A percentile compares a stretch with the other conserved stretches of the same genome.
phyloP scores from a whole-genome alignment of 257 asterid genomes.

The Coffea eugenioides region DNA sequence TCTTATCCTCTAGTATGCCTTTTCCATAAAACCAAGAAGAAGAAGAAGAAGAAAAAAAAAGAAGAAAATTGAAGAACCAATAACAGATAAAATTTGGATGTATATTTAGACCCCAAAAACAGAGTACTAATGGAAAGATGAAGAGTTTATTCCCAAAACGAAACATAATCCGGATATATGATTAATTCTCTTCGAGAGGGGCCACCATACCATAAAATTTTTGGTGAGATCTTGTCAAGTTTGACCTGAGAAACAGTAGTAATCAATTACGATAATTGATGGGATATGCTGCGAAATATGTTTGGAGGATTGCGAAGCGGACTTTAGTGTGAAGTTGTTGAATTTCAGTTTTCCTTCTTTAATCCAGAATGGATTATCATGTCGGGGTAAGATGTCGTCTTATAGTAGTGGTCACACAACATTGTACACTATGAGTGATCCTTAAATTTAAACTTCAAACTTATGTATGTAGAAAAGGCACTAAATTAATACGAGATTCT shows the following conservation, averaged over 20 bases:
- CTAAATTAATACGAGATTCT: no score
- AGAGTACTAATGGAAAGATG: no score
- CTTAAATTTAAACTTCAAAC: no score
- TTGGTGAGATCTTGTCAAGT: conserved; percentile 1
- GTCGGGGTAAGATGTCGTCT: neutral
- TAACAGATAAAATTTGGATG: neutral
- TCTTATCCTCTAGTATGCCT: no score
- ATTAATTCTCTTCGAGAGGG: neutral
- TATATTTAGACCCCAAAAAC: no score
- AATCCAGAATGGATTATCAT: neutral
- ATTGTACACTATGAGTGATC: no score
- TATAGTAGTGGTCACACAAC: no score
- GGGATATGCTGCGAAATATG: neutral
- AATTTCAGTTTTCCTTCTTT: neutral
- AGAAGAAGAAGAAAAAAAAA: neutral
- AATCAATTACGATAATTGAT: neutral
- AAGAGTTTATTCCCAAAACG: no score
- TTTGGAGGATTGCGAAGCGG: neutral
- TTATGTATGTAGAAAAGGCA: no score
- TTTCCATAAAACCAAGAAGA: no score
- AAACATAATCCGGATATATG: neutral
- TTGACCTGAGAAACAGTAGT: conserved; percentile 9
- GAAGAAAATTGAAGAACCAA: neutral
- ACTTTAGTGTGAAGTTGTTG: conserved; percentile 6
- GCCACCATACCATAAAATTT: neutral